Base-by-base conservation (phyloP, 1,284 basidiomycete genomes). In the Marasmius tenuissimus region DNA sequence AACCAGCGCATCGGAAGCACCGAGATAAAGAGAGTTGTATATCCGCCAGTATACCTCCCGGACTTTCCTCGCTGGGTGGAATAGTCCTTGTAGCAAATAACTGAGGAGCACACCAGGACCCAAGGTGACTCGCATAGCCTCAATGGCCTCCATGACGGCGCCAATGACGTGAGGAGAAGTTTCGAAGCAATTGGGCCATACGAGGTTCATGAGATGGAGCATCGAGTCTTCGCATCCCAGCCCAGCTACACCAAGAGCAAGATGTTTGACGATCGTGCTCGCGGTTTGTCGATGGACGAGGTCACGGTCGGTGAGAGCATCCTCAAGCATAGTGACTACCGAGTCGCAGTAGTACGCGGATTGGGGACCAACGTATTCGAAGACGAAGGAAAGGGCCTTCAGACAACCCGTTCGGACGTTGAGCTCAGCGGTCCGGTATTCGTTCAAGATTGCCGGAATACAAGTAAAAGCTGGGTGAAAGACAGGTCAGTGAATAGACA, bases 301-400 rank as follows among this genome's bases (percentile, higher is more conserved):
- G 72, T 99, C 97, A 64, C 97, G 92, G 75, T 99, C 97, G 16
- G 96, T 99, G 57, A 99, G 84, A 1, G 97, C 96, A 69, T 99
- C 97, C 76, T 99, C 97, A 49, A 99, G 87, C 85, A 98, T 96
- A 11, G 95, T 96, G 59, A 98, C 92, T 18, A 98, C 95, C 1
- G 94, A 97, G 77, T 98, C 95, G 71, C 93, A 92, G 74, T 99
- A 99, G 80, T 98, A 97, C 42, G 97, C 97, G 34, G 95, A 96
- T 81, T 98, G 97, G 47, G 98, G 97, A n/a, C 97, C 97, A 69
- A 99, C 97, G 72, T 99, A 99, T 82, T 99, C 97, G 73, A 99
- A 99, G 63, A 99, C 92, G 83, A 98, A 99, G 4, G 96, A 96
- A 34, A 99, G 84, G 0, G 97, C 96, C 75, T 99, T 99, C 65